Percentiles rank a stretch among this genome's conserved stretches.
These are phyloP conservation scores for Phytophthora chlamydospora DNA, from an alignment of 352 stramenopile genomes.

Conservation along the genomic window DNA sequence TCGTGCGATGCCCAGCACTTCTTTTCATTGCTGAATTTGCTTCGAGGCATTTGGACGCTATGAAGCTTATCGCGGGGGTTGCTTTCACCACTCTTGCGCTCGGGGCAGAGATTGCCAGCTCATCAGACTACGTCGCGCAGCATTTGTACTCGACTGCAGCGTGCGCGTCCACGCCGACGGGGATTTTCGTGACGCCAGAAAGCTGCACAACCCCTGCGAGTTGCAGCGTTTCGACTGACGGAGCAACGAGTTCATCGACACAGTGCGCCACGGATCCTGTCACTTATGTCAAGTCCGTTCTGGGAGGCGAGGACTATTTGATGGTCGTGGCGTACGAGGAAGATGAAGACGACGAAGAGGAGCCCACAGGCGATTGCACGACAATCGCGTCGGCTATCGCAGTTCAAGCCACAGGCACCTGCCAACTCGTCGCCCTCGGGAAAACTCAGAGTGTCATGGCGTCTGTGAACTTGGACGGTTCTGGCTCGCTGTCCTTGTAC, in stretches of 20 bases:
- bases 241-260: background rate
- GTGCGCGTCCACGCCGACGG: background rate
- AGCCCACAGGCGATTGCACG: background rate
- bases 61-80: background rate
- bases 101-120: background rate
- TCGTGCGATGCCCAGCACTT: no score
- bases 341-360: background rate
- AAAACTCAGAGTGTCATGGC: background rate
- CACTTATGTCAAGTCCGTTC: background rate
- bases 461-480: constrained; percentile 5
- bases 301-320: background rate
- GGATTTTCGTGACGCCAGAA: constrained; percentile 1
- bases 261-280: background rate
- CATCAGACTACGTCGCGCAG: background rate
- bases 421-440: background rate
- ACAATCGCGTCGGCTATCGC: background rate
- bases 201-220: background rate
- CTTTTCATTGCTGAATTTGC: no score
- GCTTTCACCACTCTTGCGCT: background rate
- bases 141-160: constrained; percentile 1
- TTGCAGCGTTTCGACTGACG: background rate
- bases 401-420: constrained; percentile 2
- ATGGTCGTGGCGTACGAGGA: constrained; percentile 7
- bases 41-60: background rate
- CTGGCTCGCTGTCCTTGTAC: background rate